Base-by-base conservation (phyloP, 805 yeast species). In the Saccharomyces paradoxus region DNA sequence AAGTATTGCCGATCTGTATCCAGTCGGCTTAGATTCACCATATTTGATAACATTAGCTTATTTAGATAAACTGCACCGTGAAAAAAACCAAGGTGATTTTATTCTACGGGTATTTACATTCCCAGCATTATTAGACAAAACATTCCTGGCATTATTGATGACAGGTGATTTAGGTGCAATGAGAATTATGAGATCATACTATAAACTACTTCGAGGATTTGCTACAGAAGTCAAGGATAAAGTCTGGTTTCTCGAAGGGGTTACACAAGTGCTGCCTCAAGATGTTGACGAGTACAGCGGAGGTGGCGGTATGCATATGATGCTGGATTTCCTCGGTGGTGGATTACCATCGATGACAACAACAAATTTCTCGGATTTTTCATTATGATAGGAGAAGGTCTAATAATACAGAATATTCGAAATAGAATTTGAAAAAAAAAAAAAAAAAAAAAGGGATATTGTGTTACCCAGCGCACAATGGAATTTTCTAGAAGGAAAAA, bases 191-290 rank as follows among this genome's bases (percentile, higher is more conserved):
- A 77, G 95, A 60, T 85, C 87, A 53, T 91, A 91, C 74, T 91
- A 91, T 72, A 83, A 87, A 54, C 72, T 91, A 55, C 77, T 91
- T 50, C 75, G 96, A 60, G 83, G 86, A 14, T 91, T 87, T 68
- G 88, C 96, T 0, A 81, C 84, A 37, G 95, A 88, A 64, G 86
- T 87, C 86, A 87, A 87, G 67, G 94, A 90, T 63, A 81, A 81
- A 61, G 95, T 91, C 17, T 91, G 97, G 97, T 90, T 91, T 62
- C 75, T 91, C 58, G 96, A 91, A 70, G 97, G 97, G 3, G 94
- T 89, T 1, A 81, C 94, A 4, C 82, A 84, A 53, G 96, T 90
- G 0, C 75, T 91, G 50, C 97, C 97, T 0, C 95, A 85, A 10
- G 96, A 90, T 68, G 96, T 89, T 53, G 97, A 91, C 62, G 89